These are phyloP conservation scores for Raffaelea arxii DNA, from an alignment of 2,329 filamentous ascomycete genomes.

Conservation along the genomic window DNA sequence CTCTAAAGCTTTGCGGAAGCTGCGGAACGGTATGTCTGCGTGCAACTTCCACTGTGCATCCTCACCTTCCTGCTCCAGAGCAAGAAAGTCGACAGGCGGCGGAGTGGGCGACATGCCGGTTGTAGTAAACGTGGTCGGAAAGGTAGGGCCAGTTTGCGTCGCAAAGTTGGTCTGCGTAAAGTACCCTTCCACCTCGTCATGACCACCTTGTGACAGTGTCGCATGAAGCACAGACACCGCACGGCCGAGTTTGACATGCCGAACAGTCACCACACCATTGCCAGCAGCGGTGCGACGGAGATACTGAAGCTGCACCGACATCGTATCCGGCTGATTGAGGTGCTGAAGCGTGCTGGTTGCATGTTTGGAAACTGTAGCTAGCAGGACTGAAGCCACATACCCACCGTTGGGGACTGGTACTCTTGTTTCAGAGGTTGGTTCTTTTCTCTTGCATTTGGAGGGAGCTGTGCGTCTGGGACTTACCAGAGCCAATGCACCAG, in stretches of 20 bases:
- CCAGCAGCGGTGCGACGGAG: conserved; percentile 28
- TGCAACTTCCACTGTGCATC: conserved; percentile 18
- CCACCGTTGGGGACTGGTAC: conserved; percentile 32
- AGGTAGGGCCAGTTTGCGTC: conserved; percentile 20
- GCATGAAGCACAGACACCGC: conserved; percentile 31
- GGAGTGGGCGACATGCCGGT: conserved; percentile 11
- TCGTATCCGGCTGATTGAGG: conserved; percentile 26
- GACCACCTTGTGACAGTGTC: conserved; percentile 29
- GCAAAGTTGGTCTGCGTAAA: conserved; percentile 27
- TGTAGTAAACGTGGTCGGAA: conserved; percentile 19
- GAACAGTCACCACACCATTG: conserved; percentile 26
- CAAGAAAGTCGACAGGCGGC: conserved; percentile 17
- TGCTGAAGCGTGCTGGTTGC: conserved; percentile 22
- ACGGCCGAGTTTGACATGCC: conserved; percentile 31
- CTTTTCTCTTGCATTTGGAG: background rate
- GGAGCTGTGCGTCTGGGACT: background rate
- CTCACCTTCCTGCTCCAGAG: conserved; percentile 7
- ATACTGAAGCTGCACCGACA: conserved; percentile 31
- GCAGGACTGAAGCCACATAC: too few relatives aligned
- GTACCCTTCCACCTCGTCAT: conserved; percentile 25
- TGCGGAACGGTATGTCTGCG: conserved; percentile 4
- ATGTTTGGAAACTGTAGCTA: conserved; percentile 27
- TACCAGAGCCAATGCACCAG: conserved; percentile 4
- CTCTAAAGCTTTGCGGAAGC: conserved; percentile 16
- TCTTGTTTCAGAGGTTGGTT: background rate